Evolutionary conservation across 805 yeast species (phyloP).

Genomic region (Starmerella asiatica): DNA sequence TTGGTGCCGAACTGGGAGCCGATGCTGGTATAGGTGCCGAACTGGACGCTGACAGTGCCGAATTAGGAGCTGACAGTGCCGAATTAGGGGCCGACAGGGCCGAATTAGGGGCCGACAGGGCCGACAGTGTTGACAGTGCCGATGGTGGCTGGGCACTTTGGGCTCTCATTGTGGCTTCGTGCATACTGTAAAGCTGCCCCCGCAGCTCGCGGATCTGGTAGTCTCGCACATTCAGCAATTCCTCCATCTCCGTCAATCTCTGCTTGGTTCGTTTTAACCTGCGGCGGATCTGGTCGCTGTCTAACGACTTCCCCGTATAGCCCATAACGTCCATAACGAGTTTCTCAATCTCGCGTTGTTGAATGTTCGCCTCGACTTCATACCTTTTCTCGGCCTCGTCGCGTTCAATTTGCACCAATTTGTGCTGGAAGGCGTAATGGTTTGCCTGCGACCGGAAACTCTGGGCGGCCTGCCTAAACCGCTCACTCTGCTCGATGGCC

Average conservation of each 20-base stretch:
- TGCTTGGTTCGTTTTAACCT: slow-evolving; percentile 32
- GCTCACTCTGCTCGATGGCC: slow-evolving; percentile 19
- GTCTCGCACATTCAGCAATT: slow-evolving; percentile 33
- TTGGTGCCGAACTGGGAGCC: too few relatives aligned
- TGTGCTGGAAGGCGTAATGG: slow-evolving; percentile 25
- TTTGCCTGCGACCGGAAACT: slow-evolving; percentile 21
- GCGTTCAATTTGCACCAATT: slow-evolving; percentile 33
- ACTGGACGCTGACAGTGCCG: too few relatives aligned
- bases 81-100: not conserved
- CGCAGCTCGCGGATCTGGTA: slow-evolving; percentile 33
- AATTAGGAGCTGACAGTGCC: too few relatives aligned
- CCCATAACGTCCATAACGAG: slow-evolving; percentile 29
- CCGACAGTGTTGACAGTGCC: not conserved
- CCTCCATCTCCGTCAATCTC: slow-evolving; percentile 35
- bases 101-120: not conserved
- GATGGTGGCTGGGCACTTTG: too few relatives aligned
- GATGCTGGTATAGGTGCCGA: too few relatives aligned
- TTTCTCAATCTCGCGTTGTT: slow-evolving; percentile 36
- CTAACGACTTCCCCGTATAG: slow-evolving; percentile 26
- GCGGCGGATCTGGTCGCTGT: slow-evolving; percentile 28
- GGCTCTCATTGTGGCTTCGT: slow-evolving; percentile 8
- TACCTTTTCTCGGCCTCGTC: slow-evolving; percentile 35
- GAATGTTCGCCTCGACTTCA: slow-evolving; percentile 36
- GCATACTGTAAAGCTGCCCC: slow-evolving; percentile 32
- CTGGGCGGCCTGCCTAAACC: slow-evolving; percentile 18